These are phyloP conservation scores for Podospora tetraspora DNA, from an alignment of 495 filamentous ascomycete genomes.

Conservation along the genomic window DNA sequence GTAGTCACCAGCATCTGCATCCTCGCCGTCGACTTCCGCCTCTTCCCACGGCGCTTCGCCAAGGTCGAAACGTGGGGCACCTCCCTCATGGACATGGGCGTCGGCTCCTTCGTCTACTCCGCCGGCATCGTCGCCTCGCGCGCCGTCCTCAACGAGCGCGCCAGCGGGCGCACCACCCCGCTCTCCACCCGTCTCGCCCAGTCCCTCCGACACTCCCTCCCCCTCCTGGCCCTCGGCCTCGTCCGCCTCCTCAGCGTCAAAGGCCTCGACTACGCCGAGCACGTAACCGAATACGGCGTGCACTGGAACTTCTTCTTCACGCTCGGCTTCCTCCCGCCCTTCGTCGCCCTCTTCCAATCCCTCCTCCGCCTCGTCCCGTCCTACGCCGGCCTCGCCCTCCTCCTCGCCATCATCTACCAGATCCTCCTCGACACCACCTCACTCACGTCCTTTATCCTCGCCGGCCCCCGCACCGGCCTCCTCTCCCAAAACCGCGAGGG, in stretches of 20 bases:
- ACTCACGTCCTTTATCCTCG: slow-evolving; percentile 76
- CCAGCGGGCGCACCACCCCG: slow-evolving; percentile 42
- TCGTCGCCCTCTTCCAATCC: slow-evolving; percentile 79
- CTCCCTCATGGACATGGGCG: slow-evolving; percentile 95
- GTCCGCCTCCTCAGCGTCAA: slow-evolving; percentile 85
- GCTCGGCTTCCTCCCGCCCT: slow-evolving; percentile 79
- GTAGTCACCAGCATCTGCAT: slow-evolving; percentile 89
- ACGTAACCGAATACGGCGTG: slow-evolving; percentile 95
- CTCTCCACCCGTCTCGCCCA: slow-evolving; percentile 51
- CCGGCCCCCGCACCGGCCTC: slow-evolving; percentile 70
- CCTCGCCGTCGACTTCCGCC: slow-evolving; percentile 90
- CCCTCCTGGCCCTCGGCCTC: slow-evolving; percentile 74
- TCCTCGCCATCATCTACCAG: slow-evolving; percentile 64
- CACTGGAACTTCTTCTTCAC: slow-evolving; percentile 99
- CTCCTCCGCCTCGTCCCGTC: slow-evolving; percentile 57
- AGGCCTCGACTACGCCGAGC: slow-evolving; percentile 90
- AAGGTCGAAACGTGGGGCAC: slow-evolving; percentile 99
- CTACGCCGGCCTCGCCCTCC: slow-evolving; percentile 64
- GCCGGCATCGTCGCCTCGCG: slow-evolving; percentile 88
- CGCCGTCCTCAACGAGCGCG: slow-evolving; percentile 68
- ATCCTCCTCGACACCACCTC: slow-evolving; percentile 66
- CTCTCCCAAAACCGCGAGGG: slow-evolving; percentile 90
- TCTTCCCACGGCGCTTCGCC: slow-evolving; percentile 91
- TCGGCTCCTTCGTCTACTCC: slow-evolving; percentile 96
- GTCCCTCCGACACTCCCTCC: slow-evolving; percentile 73